A percentile compares a stretch with the other conserved stretches of the same genome.
Conservation (phyloP, 495 filamentous ascomycete species). For the Xylaria nigripes region DNA sequence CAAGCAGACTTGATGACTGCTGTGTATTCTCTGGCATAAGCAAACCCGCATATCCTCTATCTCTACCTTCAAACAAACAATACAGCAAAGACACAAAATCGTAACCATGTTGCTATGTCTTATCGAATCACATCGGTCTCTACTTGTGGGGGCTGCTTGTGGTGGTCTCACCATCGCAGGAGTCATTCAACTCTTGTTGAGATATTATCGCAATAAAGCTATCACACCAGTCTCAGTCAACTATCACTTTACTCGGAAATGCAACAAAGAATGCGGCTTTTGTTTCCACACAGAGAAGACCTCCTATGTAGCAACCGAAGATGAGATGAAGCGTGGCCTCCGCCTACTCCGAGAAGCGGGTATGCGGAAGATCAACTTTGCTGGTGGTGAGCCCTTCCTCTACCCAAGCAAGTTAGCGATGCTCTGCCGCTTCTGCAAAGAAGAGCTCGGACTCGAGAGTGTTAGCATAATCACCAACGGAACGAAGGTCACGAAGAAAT, state of each 20-base stretch:
- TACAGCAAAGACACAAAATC: background rate
- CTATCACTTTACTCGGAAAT: conserved; percentile 43
- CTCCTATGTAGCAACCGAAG: conserved; percentile 33
- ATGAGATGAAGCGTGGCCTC: conserved; percentile 37
- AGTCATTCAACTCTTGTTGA: background rate
- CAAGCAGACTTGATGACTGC: background rate
- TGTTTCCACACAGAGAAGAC: conserved; percentile 51
- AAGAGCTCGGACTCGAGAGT: conserved; percentile 40
- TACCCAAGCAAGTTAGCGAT: conserved; percentile 40
- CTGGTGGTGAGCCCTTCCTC: conserved; percentile 54
- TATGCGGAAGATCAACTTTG: conserved; percentile 54
- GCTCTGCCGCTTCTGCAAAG: conserved; percentile 44
- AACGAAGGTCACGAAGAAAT: conserved; percentile 38
- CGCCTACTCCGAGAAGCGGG: conserved; percentile 41
- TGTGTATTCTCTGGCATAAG: background rate
- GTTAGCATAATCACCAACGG: conserved; percentile 50
- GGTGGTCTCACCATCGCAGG: background rate
- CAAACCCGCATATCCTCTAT: background rate
- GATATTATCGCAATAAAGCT: background rate
- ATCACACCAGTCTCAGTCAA: conserved; percentile 38
- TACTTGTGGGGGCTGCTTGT: background rate
- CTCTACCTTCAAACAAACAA: background rate
- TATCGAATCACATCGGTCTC: background rate
- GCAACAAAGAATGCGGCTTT: conserved; percentile 47
- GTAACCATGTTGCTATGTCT: conserved; percentile 3